Base-by-base conservation (phyloP, 2,329 filamentous ascomycete species). In the Fulvia fulva region DNA sequence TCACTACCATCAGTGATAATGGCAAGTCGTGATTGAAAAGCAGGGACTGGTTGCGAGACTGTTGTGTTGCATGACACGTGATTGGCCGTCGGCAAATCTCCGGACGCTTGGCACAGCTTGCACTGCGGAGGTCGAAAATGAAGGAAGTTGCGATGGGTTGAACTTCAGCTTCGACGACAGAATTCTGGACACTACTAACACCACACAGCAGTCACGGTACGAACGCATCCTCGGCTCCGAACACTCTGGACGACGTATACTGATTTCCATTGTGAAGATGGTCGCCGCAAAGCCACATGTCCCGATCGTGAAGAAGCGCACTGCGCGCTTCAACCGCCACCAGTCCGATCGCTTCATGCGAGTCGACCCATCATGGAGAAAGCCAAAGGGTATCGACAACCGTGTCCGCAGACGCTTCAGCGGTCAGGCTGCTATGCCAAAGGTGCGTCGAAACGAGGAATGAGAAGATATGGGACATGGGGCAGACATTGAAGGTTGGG, bases 321-420 rank as follows among this genome's bases (percentile, higher is more conserved):
- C 89, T 76, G 91, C 92, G 86, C 86, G 84, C 83, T 99, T 97
- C 89, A 87, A 86, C 81, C 90, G 94, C 79, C 94, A 99, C 84
- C 94, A 99, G 87, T 90, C 86, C 80, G 94, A 97, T 82, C 88
- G 88, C 78, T 99, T 96, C 85, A 96, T 87, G 83, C 88, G 94
- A 78, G 87, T 97, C 71, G 87, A 84, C 76, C 78, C 89, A 71
- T 88, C 86, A 85, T 99, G 94, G 94, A 89, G 94, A 83, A 99
- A 97, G 87, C 94, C 94, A 72, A 99, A 99, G 90, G 94, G 94
- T 91, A 99, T 99, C 81, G 94, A 99, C 83, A 96, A 92, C 85
- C 84, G 90, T 75, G 93, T 99, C 78, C 90, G 94, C 78, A 87
- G 94, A 85, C 90, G 94, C 71, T 99, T 99, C 86, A 91, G 90